Conservation (phyloP, 169 alveolate species). For the Plasmodium knowlesi region DNA sequence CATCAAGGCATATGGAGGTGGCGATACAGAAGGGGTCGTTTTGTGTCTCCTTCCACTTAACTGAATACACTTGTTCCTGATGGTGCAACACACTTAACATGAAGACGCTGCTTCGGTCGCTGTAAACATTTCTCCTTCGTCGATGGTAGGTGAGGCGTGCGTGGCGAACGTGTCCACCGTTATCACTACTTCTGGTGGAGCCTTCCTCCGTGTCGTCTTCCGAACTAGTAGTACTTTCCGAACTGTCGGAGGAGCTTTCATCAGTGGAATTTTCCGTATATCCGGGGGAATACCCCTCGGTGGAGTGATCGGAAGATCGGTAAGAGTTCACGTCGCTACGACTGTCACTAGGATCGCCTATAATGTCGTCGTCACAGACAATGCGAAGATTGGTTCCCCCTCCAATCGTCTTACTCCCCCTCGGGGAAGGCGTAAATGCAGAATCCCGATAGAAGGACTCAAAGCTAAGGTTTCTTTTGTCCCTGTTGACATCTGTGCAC, state of each 20-base stretch:
- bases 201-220: not conserved
- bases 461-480: not conserved
- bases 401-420: not conserved
- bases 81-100: constrained; percentile 51
- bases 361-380: constrained; percentile 6
- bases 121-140: constrained; percentile 38
- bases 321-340: not conserved
- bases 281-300: not conserved
- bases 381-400: not conserved
- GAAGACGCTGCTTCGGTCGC: constrained; percentile 35
- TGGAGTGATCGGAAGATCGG: not conserved
- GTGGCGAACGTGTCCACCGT: not conserved
- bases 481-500: constrained; percentile 74
- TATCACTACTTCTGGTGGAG: not conserved
- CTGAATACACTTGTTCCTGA: constrained; percentile 47
- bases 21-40: constrained; percentile 24
- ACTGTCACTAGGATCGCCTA: not conserved
- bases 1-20: constrained; percentile 62
- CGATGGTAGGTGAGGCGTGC: not conserved
- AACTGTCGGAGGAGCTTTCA: not conserved
- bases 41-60: constrained; percentile 52
- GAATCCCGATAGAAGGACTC: constrained; percentile 25
- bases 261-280: not conserved
- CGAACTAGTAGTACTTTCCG: not conserved
- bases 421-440: not conserved